A percentile compares a stretch with the other conserved stretches of the same genome.
Evolutionary conservation across 192 early-diverging fungal genomes (phyloP).

Genomic region (Backusella liffmaniae): DNA sequence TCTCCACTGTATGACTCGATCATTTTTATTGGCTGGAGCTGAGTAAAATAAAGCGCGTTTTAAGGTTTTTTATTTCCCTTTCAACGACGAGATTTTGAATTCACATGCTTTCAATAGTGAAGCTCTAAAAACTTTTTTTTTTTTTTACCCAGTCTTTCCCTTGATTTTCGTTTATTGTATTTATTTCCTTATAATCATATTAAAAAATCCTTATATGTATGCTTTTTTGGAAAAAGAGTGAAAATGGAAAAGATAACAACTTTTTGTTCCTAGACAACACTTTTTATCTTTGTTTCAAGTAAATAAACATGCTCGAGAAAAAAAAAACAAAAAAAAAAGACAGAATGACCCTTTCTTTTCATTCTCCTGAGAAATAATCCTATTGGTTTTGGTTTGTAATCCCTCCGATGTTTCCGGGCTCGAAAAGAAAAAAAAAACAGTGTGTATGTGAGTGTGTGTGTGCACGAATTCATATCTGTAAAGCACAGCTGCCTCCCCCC

Average conservation of each 20-base stretch:
- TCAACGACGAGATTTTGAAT: neutral
- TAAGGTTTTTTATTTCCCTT: slow-evolving; percentile 1
- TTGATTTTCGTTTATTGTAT: neutral
- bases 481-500: neutral
- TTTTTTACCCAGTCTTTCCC: neutral
- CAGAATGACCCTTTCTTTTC: neutral
- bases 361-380: neutral
- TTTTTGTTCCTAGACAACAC: neutral
- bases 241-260: neutral
- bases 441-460: neutral
- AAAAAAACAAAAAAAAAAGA: neutral
- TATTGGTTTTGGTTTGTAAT: slow-evolving; percentile 5
- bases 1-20: neutral
- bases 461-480: neutral
- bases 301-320: neutral
- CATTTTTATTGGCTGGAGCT: neutral
- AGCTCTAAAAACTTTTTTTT: neutral
- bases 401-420: neutral
- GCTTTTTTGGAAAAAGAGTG: neutral
- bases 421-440: neutral
- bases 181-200: neutral
- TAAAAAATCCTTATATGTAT: neutral
- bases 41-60: neutral
- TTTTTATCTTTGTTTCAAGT: neutral
- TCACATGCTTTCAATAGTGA: slow-evolving; percentile 4